These are phyloP conservation scores for Grigorovia humatica DNA, from an alignment of 805 yeast species.

Conservation along the genomic window DNA sequence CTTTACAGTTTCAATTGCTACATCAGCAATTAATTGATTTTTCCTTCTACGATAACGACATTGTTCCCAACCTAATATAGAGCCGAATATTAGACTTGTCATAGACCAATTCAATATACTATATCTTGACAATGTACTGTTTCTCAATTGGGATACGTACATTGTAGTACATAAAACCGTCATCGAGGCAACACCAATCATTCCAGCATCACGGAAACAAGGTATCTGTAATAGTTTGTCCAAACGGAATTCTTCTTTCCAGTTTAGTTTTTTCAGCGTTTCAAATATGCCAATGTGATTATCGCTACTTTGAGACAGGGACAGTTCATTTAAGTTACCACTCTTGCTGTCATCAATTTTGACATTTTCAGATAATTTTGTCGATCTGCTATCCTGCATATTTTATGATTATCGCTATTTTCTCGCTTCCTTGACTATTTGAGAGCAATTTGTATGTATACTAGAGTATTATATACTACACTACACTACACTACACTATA, in stretches of 20 bases:
- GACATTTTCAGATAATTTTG: background rate
- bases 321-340: slow-evolving; percentile 20
- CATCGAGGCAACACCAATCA: slow-evolving; percentile 40
- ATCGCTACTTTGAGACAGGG: background rate
- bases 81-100: slow-evolving; percentile 70
- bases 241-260: slow-evolving; percentile 41
- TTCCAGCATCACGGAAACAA: slow-evolving; percentile 70
- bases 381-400: too few relatives aligned
- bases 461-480: background rate
- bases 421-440: too few relatives aligned
- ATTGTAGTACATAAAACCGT: slow-evolving; percentile 15
- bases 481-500: background rate
- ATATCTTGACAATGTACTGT: background rate
- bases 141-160: background rate
- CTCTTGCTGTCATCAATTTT: background rate
- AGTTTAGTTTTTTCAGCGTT: slow-evolving; percentile 22
- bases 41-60: slow-evolving; percentile 65
- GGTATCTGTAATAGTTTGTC: slow-evolving; percentile 50
- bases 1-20: slow-evolving; percentile 47
- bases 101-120: slow-evolving; percentile 66
- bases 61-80: slow-evolving; percentile 86
- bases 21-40: slow-evolving; percentile 53
- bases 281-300: background rate
- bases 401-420: too few relatives aligned
- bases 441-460: too few relatives aligned